Conservation (phyloP, 257 asterid species). For the Rhazya stricta region DNA sequence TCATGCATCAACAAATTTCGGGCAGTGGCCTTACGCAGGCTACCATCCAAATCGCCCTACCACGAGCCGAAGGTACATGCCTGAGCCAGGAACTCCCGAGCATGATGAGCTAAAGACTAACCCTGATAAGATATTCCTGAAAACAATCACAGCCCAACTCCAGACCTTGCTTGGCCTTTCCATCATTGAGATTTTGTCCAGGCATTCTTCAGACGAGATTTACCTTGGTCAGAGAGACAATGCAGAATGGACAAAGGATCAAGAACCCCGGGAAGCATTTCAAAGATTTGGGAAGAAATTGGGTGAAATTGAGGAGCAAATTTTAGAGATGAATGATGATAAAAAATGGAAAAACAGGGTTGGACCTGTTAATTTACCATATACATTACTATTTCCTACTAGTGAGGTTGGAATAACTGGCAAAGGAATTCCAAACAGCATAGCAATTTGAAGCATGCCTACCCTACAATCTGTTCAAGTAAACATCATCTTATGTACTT, state of each 20-base stretch:
- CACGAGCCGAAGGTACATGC: conserved; percentile 63
- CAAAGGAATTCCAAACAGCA: conserved; percentile 74
- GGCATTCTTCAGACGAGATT: conserved; percentile 69
- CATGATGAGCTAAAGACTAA: conserved; percentile 54
- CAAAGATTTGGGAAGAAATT: conserved; percentile 48
- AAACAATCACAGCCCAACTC: conserved; percentile 58
- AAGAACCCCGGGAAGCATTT: conserved; percentile 44
- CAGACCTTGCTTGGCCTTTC: conserved; percentile 63
- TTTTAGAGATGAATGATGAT: conserved; percentile 48
- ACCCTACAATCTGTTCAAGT: too few species aligned
- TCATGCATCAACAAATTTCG: conserved; percentile 75
- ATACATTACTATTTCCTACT: conserved; percentile 58
- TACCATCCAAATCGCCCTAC: conserved; percentile 64
- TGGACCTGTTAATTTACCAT: conserved; percentile 70
- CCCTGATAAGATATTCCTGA: conserved; percentile 62
- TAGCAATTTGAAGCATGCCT: conserved; percentile 9
- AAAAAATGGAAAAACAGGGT: conserved; percentile 53
- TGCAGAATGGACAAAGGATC: conserved; percentile 65
- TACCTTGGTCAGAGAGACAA: conserved; percentile 66
- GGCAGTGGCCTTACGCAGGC: conserved; percentile 75
- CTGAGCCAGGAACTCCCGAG: conserved; percentile 48
- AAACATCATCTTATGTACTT: too few species aligned
- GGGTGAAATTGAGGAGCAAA: conserved; percentile 40
- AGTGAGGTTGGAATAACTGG: conserved; percentile 70
- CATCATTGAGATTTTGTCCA: conserved; percentile 57